Base-by-base conservation (phyloP, 257 asterid species). In the Gynochthodes officinalis region DNA sequence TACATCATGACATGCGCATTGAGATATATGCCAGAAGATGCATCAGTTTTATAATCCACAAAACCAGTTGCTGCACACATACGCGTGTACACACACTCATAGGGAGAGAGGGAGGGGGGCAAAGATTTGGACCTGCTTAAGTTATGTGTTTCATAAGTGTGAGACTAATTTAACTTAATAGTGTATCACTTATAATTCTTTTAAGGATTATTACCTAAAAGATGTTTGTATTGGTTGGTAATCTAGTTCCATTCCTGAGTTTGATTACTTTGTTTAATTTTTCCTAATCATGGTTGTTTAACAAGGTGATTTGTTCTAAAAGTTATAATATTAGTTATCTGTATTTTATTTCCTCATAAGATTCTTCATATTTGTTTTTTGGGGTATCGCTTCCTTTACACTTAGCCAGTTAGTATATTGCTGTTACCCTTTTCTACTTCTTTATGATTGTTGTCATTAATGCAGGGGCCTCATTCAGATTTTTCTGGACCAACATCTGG, bases 401-500 rank as follows among this genome's bases (percentile, higher is more conserved):
- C 50, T 16, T 64, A 4, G n/a, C 13, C 44, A 33, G 1, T 19
- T 28, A 49, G 7, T 66, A 44, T 67, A 12, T 37, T 28, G 33
- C 42, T 42, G 61, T 13, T 48, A 8, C 49, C 33, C 32, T 23
- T 30, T 43, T 62, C 32, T 25, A 65, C 69, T 52, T 32, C 58
- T 43, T 59, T 37, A 19, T 54, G 30, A 32, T 74, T 57, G 6
- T 64, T 73, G 58, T 48, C 42, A 43, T 55, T 50, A 64, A 28
- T 64, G 50, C 86, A 93, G 99, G 99, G 99, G 37, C 97, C 97
- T 16, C 99, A 91, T 77, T 89, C 99, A 76, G 95, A 94, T 84
- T 94, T 94, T 81, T 42, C 97, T 64, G 97, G 99, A 69, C 99
- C 99, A 49, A 94, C 97, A 72, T 89, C 95, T 75, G 99, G 99